Evolutionary conservation across 371 early-diverging fungal species (phyloP).

Genomic region (Coemansia sp.): DNA sequence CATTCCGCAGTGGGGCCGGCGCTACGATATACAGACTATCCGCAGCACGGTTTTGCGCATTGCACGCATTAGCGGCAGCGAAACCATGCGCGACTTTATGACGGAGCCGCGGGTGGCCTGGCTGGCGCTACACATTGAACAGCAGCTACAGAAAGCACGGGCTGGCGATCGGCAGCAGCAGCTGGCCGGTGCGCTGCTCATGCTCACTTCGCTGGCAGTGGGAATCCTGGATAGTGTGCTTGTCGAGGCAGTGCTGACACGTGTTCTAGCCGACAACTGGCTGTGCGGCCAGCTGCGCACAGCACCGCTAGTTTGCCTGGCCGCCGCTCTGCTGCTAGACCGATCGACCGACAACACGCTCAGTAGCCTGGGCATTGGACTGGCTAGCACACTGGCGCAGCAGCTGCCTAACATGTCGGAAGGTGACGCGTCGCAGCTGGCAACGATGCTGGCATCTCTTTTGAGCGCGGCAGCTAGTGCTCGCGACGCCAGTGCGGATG

Average conservation of each 20-base stretch:
- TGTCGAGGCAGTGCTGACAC: slow-evolving; percentile 15
- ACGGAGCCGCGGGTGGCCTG: slow-evolving; percentile 21
- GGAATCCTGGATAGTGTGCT: slow-evolving; percentile 24
- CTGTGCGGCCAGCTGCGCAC: slow-evolving; percentile 11
- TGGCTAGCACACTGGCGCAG: slow-evolving; percentile 11
- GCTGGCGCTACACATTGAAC: slow-evolving; percentile 35
- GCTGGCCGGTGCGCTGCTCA: slow-evolving; percentile 22
- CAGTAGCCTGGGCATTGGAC: slow-evolving; percentile 6
- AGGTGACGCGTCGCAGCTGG: background rate
- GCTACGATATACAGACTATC: slow-evolving; percentile 10
- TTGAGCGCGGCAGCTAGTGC: background rate
- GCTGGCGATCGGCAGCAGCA: slow-evolving; percentile 19
- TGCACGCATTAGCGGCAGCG: background rate
- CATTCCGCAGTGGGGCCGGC: slow-evolving; percentile 40
- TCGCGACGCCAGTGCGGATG: too few species aligned
- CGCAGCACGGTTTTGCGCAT: slow-evolving; percentile 7
- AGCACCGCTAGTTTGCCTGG: slow-evolving; percentile 11
- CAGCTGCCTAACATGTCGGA: background rate
- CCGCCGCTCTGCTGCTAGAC: slow-evolving; percentile 16
- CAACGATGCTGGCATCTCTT: background rate
- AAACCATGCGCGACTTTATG: slow-evolving; percentile 1
- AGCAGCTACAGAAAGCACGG: slow-evolving; percentile 11
- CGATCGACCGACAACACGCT: background rate
- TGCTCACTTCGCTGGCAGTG: slow-evolving; percentile 7
- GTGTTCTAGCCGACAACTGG: slow-evolving; percentile 23